A percentile compares a stretch with the other conserved stretches of the same genome.
These are phyloP conservation scores for Chalciporus pseudorubinellus DNA, from an alignment of 768 basidiomycete genomes.

Conservation along the genomic window DNA sequence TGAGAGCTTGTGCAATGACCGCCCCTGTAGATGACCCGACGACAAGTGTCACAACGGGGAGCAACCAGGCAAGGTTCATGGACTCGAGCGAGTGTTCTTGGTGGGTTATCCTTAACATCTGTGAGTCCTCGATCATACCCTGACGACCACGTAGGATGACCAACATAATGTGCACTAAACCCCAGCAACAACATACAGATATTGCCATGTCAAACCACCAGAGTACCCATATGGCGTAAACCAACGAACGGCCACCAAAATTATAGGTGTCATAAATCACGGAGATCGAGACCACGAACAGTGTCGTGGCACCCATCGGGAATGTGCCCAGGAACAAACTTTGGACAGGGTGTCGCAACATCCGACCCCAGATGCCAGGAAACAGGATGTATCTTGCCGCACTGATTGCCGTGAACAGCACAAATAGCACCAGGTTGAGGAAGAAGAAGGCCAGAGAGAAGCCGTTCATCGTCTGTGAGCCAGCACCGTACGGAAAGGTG, in stretches of 20 bases:
- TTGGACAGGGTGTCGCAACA: constrained; percentile 49
- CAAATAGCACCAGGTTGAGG: constrained; percentile 55
- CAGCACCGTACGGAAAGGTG: constrained; percentile 52
- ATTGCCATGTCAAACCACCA: constrained; percentile 69
- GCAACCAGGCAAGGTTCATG: constrained; percentile 67
- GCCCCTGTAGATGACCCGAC: constrained; percentile 71
- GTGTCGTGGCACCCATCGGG: constrained; percentile 61
- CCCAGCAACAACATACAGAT: constrained; percentile 58
- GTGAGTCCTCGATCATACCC: constrained; percentile 14
- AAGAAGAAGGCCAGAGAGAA: constrained; percentile 54
- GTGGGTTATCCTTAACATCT: constrained; percentile 45
- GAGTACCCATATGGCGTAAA: constrained; percentile 56
- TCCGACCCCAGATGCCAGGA: constrained; percentile 48
- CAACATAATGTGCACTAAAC: constrained; percentile 65
- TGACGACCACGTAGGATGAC: constrained; percentile 22
- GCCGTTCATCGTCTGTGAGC: constrained; percentile 38
- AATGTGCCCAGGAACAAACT: constrained; percentile 48
- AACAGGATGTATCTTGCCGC: constrained; percentile 51
- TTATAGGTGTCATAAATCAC: constrained; percentile 43
- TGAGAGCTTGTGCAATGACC: constrained; percentile 50
- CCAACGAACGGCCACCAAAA: constrained; percentile 51
- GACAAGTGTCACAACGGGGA: constrained; percentile 72
- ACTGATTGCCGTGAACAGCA: constrained; percentile 45
- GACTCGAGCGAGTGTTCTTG: constrained; percentile 55
- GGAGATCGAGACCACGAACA: constrained; percentile 50